Percentiles rank a stretch among this genome's conserved stretches.
Evolutionary conservation across 345 rosid species (phyloP).

Genomic region (Populus deltoides): DNA sequence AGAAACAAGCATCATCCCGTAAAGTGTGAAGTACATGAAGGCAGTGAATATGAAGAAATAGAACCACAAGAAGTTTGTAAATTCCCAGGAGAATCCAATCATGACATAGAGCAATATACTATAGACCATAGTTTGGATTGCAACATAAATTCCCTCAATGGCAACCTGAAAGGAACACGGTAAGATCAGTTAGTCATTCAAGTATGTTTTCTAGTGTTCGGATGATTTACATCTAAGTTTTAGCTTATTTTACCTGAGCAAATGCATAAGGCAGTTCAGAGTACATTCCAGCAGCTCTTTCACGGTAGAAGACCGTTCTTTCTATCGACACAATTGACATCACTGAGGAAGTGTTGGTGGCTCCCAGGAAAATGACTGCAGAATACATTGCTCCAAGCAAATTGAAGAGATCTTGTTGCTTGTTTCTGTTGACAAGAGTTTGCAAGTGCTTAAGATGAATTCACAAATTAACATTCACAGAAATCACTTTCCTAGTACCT

Average conservation of each 20-base stretch:
- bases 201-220: neutral
- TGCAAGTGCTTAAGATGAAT: neutral
- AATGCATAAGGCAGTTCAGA: constrained; percentile 22
- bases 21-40: constrained; percentile 34
- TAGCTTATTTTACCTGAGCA: constrained; percentile 16
- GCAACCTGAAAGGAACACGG: constrained; percentile 22
- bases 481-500: neutral
- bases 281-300: constrained; percentile 29
- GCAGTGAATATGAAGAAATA: constrained; percentile 35
- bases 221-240: neutral
- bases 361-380: constrained; percentile 24
- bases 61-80: constrained; percentile 25
- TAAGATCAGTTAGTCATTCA: neutral
- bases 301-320: constrained; percentile 24
- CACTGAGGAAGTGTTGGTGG: constrained; percentile 9
- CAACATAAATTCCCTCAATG: constrained; percentile 33
- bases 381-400: constrained; percentile 24
- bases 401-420: constrained; percentile 14
- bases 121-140: constrained; percentile 23
- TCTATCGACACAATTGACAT: constrained; percentile 18
- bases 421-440: neutral
- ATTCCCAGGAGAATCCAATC: constrained; percentile 32
- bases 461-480: neutral
- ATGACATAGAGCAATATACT: constrained; percentile 19
- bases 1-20: constrained; percentile 37